Evolutionary conservation across 768 basidiomycete genomes (phyloP).

Genomic region (Dioszegia hungarica): DNA sequence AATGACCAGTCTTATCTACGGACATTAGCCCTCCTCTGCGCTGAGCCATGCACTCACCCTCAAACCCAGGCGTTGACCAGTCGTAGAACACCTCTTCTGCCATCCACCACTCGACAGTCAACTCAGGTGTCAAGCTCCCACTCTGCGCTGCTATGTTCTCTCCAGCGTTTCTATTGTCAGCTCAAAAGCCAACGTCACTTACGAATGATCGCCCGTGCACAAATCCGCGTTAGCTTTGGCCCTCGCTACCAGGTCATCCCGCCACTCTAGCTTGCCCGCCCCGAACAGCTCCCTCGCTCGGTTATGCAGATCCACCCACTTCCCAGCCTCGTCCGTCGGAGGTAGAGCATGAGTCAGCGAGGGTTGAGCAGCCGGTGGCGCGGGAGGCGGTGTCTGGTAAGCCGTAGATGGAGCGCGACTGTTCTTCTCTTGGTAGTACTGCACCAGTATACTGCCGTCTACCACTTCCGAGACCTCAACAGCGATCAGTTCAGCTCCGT

Average conservation of each 20-base stretch:
- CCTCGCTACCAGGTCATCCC: slow-evolving; percentile 5
- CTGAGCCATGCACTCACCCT: neutral
- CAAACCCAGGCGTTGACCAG: slow-evolving; percentile 1
- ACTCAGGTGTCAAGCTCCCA: slow-evolving; percentile 5
- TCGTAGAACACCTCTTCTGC: slow-evolving; percentile 14
- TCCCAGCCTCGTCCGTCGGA: neutral
- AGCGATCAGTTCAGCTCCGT: neutral
- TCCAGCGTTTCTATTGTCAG: slow-evolving; percentile 12
- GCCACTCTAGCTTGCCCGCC: slow-evolving; percentile 11
- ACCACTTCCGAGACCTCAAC: neutral
- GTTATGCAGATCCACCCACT: slow-evolving; percentile 12
- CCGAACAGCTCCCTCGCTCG: slow-evolving; percentile 5
- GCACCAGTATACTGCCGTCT: neutral
- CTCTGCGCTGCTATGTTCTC: slow-evolving; percentile 19
- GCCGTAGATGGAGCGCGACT: neutral
- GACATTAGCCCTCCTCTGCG: neutral
- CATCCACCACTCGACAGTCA: slow-evolving; percentile 16
- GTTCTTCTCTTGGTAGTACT: slow-evolving; percentile 4
- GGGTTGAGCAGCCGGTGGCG: neutral
- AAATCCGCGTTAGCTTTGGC: slow-evolving; percentile 13
- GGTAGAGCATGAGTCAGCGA: neutral
- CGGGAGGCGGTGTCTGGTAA: neutral
- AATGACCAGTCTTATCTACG: slow-evolving; percentile 13
- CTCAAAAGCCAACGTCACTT: neutral
- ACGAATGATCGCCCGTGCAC: slow-evolving; percentile 15